Percentiles rank a stretch among this genome's conserved stretches.
phyloP scores from a whole-genome alignment of 495 filamentous ascomycete genomes.

The Extremus antarcticus region DNA sequence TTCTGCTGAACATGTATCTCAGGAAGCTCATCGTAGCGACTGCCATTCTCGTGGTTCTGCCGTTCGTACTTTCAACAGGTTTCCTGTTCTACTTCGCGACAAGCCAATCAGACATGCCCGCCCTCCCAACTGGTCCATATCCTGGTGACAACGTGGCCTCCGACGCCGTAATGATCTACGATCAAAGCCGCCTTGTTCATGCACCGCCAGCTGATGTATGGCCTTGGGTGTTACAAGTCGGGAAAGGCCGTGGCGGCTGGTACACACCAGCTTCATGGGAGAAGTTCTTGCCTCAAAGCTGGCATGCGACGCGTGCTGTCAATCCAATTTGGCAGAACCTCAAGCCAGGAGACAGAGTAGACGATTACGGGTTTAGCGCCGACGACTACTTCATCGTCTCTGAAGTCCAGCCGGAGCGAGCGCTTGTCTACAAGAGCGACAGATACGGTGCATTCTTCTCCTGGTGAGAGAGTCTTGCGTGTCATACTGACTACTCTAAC shows the following conservation, averaged over 20 bases:
- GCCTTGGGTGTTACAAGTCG: conserved; percentile 4
- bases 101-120: not conserved
- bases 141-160: conserved; percentile 2
- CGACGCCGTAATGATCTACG: conserved; percentile 7
- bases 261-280: conserved; percentile 3
- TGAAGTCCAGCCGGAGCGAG: not conserved
- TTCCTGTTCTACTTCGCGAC: not conserved
- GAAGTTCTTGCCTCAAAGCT: conserved; percentile 1
- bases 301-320: conserved; percentile 3
- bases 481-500: not conserved
- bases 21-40: not conserved
- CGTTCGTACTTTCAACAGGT: not conserved
- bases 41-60: not conserved
- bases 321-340: conserved; percentile 1
- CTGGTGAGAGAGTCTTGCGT: not conserved
- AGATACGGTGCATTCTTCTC: conserved; percentile 8
- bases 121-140: not conserved
- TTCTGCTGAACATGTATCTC: too few relatives aligned
- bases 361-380: conserved; percentile 5
- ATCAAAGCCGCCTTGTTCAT: not conserved
- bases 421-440: conserved; percentile 5
- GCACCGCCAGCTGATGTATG: not conserved
- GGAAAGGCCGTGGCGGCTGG: conserved; percentile 13
- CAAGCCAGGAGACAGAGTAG: not conserved
- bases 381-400: conserved; percentile 10